These are phyloP conservation scores for Fusarium sp. DNA, from an alignment of 2,329 filamentous ascomycete genomes.

Conservation along the genomic window DNA sequence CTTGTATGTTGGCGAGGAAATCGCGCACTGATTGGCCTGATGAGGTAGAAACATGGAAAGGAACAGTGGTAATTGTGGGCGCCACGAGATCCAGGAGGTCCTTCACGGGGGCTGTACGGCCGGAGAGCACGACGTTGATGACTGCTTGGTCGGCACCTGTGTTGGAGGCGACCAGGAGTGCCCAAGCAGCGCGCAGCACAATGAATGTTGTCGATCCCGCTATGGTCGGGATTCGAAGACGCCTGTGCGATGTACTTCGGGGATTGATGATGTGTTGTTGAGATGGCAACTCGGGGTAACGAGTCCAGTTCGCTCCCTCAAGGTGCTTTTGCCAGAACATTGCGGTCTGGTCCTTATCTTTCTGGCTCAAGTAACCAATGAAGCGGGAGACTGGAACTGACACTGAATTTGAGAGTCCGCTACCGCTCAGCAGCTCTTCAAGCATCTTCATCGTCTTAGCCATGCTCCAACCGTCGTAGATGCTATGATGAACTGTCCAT, in stretches of 20 bases:
- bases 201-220: slow-evolving; percentile 2
- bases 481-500: slow-evolving; percentile 11
- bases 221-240: neutral
- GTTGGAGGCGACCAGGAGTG: slow-evolving; percentile 6
- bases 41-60: slow-evolving; percentile 8
- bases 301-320: neutral
- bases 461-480: slow-evolving; percentile 9
- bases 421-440: neutral
- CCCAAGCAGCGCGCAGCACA: slow-evolving; percentile 13
- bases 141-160: slow-evolving; percentile 1
- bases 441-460: slow-evolving; percentile 5
- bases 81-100: neutral
- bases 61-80: slow-evolving; percentile 9
- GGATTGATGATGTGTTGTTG: slow-evolving; percentile 7
- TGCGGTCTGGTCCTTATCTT: slow-evolving; percentile 2
- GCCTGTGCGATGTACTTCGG: slow-evolving; percentile 3
- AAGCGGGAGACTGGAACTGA: slow-evolving; percentile 2
- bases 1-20: slow-evolving; percentile 2
- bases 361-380: slow-evolving; percentile 2
- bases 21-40: neutral
- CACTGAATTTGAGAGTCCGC: neutral
- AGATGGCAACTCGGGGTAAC: slow-evolving; percentile 9
- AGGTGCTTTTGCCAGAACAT: slow-evolving; percentile 5
- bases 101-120: neutral
- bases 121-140: slow-evolving; percentile 5